Conservation (phyloP, 1,139 yeast species). For the Scheffersomyces quercinus region DNA sequence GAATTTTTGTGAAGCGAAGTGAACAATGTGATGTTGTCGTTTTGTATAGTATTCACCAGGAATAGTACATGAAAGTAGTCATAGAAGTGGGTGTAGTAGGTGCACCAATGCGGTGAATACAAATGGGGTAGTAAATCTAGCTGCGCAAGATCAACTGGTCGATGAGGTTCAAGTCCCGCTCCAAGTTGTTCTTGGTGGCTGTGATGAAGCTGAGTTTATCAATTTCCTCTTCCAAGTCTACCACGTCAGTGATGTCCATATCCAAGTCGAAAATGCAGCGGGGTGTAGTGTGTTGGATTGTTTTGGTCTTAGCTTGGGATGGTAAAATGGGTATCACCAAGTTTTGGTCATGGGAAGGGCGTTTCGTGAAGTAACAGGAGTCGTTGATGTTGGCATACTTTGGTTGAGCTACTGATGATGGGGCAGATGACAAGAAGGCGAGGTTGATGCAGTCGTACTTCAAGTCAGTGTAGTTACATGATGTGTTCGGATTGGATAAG, state of each 20-base stretch:
- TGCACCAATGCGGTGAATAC: too few relatives aligned
- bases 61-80: too few relatives aligned
- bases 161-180: constrained; percentile 23
- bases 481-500: neutral
- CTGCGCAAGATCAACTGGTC: constrained; percentile 18
- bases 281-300: neutral
- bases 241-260: neutral
- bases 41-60: neutral
- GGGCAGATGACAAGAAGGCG: constrained; percentile 15
- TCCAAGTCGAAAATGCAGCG: constrained; percentile 6
- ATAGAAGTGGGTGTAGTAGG: neutral
- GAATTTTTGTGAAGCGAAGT: neutral
- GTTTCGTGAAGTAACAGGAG: neutral
- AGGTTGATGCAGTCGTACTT: constrained; percentile 29
- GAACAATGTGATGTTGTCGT: neutral
- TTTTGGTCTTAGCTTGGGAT: constrained; percentile 4
- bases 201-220: constrained; percentile 4
- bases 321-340: constrained; percentile 9
- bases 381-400: constrained; percentile 1
- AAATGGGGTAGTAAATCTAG: neutral
- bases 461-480: constrained; percentile 6
- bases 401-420: neutral
- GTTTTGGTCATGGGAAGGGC: neutral
- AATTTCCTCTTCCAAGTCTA: constrained; percentile 11
- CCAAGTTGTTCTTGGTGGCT: constrained; percentile 12